Evolutionary conservation across 2,329 filamentous ascomycete genomes (phyloP), one percentile per base, ranked within the genome.

Genomic region (Monosporascus ibericus): DNA sequence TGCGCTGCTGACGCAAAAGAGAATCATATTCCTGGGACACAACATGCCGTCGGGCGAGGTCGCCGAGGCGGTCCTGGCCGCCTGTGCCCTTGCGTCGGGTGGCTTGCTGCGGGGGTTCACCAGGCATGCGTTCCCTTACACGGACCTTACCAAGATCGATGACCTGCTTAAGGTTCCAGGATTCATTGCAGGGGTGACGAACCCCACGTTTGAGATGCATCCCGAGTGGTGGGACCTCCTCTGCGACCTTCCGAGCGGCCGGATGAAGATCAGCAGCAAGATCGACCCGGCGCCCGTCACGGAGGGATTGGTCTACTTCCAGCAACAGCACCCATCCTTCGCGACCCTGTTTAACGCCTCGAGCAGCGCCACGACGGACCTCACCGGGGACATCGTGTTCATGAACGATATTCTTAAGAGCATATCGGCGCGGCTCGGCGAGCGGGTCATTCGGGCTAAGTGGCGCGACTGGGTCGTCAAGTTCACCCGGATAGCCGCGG

Each of bases 211-310:
- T 68, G 91, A 92, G 56, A 84, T 91, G 64, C 92, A 97, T 64
- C 89, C 88, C 0, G 92, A 96, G 67, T 99, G 94, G 94, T 99
- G 94, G 94, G 94, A 99, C 70, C 73, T 99, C 9, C 78, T 99
- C 14, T 99, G 94, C 69, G 94, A 99, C 69, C 76, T 99, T 42
- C 88, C 92, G 0, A 92, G 86, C 1, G 94, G 94, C 9, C 85
- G 92, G 44, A 91, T 99, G 77, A 95, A 94, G 71, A 97, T 99
- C 64, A 95, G 90, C 64, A 90, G 82, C 67, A 86, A 85, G 62
- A 92, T 97, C 58, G 92, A 97, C 57, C 72, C 81, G 22, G 88
- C 91, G 0, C 82, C 86, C 1, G 71, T 88, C 4, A 96, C 91
- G 0, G 94, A 99, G 62, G 92, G 92, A 0, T 77, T 94, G 9